Base-by-base conservation (phyloP, 805 yeast species). In the Pichia occidentalis region DNA sequence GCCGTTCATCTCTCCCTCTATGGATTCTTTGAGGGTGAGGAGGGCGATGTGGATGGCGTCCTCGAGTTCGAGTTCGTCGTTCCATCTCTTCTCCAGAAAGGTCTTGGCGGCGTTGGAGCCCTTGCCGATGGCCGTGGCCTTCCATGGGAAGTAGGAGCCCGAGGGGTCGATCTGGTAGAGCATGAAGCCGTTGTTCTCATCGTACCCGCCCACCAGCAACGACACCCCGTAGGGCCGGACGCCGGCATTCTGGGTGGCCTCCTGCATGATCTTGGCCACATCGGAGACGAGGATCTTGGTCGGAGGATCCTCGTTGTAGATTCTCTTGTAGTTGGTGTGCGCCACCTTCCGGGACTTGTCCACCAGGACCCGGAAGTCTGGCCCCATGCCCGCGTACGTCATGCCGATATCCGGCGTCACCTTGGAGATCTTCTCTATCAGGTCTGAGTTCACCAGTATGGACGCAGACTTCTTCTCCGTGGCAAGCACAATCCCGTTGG, bases 181-280 rank as follows among this genome's bases (percentile, higher is more conserved):
- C 57, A 84, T 84, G 61, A 75, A 88, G 21, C 78, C 78, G 34
- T 54, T 61, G 25, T 56, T 53, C 25, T 81, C 86, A 58, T 92
- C 97, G 58, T 85, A 75, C 17, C 98, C 98, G 8, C 97, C 99
- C 14, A 92, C 87, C 40, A 92, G 68, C 40, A 92, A 67, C 9
- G 96, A 85, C 17, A 94, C 97, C 44, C 99, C 99, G 59, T 79
- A 92, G n/a, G 98, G 99, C 59, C 99, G 77, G 46, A 92, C 95
- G 63, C 98, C 99, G 36, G 97, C 98, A 37, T 87, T 80, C 60
- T 92, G 98, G 2, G 97, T 92, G 4, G 48, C 88, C 60, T 90
- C 97, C 63, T 92, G 99, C 85, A 92, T 94, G 37, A 87, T 80
- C 56, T 84, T 84, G 37, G 99, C 99, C 48, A 92, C 77, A 60